These are phyloP conservation scores for Venturia oleaginea DNA, from an alignment of 2,329 filamentous ascomycete species.

Conservation along the genomic window DNA sequence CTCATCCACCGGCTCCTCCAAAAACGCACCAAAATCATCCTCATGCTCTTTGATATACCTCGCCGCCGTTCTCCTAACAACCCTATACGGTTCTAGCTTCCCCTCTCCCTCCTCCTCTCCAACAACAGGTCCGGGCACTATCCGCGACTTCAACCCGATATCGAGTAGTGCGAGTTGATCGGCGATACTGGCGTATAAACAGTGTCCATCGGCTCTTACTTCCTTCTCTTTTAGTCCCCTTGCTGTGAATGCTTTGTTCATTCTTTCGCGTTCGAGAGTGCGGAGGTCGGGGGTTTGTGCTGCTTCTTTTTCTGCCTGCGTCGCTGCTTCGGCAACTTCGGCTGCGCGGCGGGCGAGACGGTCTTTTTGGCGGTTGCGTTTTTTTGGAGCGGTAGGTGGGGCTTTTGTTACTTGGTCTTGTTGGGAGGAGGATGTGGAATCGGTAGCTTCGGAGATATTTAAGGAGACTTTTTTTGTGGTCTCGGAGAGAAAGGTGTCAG, in stretches of 20 bases:
- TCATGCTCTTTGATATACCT: conserved; percentile 64
- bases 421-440: neutral
- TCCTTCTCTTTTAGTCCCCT: conserved; percentile 63
- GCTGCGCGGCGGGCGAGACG: conserved; percentile 81
- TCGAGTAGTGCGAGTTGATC: conserved; percentile 59
- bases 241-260: conserved; percentile 57
- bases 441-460: neutral
- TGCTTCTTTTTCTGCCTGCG: conserved; percentile 66
- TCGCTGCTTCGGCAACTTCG: conserved; percentile 63
- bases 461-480: neutral
- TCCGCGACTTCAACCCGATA: conserved; percentile 26
- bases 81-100: conserved; percentile 46
- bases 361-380: conserved; percentile 85
- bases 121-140: conserved; percentile 22
- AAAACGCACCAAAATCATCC: conserved; percentile 77
- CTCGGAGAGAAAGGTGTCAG: neutral
- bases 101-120: neutral
- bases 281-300: conserved; percentile 31
- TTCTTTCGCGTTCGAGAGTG: conserved; percentile 40
- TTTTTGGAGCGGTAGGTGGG: conserved; percentile 6
- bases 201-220: conserved; percentile 87
- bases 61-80: conserved; percentile 62
- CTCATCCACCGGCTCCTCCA: conserved; percentile 66
- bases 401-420: neutral
- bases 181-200: conserved; percentile 83